Evolutionary conservation across 345 rosid species (phyloP), one percentile per base, ranked within the genome.

Genomic region (Adansonia digitata): DNA sequence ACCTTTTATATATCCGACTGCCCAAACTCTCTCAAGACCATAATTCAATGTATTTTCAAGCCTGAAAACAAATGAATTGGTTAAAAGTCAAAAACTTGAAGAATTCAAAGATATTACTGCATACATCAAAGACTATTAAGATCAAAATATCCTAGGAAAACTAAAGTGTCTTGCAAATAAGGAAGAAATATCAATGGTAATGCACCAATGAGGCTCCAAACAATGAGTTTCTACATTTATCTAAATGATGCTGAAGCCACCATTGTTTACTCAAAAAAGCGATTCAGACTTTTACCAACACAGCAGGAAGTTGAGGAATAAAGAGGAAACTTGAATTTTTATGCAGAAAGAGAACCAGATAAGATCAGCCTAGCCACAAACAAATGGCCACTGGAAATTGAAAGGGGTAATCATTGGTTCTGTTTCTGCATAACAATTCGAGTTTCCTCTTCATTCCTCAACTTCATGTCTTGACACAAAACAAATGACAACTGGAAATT

Each of bases 21-120:
- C 93, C 99, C 99, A 93, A 75, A 93, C 99, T 82, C 99, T 88
- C 85, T 95, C 99, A 57, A 95, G 94, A 61, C 97, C 97, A 75
- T 95, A 95, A 81, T 95, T 95, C 69, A 86, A 80, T 8, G 83
- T 83, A 74, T 83, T 85, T 72, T 85, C 88, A 63, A 85, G 97
- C 90, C 99, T 95, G 92, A 45, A 71, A 67, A 68, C 35, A 79
- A 72, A 15, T 17, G 51, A 73, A 61, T 20, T 22, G 40, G 66
- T 51, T 55, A 24, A 69, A 43, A 42, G n/a, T 57, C 13, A 42
- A 8, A 55, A 53, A 24, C 17, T 43, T 20, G 17, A 48, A 45
- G 61, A 63, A 59, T 17, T 57, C 63, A 72, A 72, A 7, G 13
- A 46, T 46, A 55, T 71, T 17, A 31, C 37, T 43, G 48, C 77